Base-by-base conservation (phyloP, 208 protist species). In the Leptomonas pyrrhocoris region DNA sequence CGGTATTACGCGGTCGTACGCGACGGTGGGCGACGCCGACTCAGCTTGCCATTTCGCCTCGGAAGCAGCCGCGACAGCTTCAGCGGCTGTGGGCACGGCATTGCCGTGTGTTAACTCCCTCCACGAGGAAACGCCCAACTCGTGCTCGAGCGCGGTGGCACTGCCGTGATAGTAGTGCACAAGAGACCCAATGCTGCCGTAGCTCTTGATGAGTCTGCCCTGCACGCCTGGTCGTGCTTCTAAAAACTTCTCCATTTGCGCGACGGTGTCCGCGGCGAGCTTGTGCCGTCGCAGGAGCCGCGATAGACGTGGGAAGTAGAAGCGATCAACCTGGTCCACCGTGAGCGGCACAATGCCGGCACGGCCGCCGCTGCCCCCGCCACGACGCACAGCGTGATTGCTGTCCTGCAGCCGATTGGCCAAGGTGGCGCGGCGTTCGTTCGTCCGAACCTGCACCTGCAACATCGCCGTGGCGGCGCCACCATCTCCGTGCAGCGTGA, bases 131-230 rank as follows among this genome's bases (percentile, higher is more conserved):
- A 79, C 71, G 27, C 76, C 77, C 27, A 94, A 70, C 72, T 90
- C 84, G 27, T 79, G 72, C 73, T 88, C 56, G 30, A 94, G 75
- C n/a, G 75, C 83, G 21, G 77, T 28, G 21, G 68, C 71, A 51
- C 84, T 85, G 48, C 77, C 74, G 64, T 94, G 89, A 66, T 88
- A 84, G 65, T 89, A 94, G 74, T 94, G 89, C 46, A 94, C 74
- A 23, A 92, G 66, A 19, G 79, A 69, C 18, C 51, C 76, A 4
- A 88, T 40, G 27, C 73, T 79, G 65, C 80, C 66, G 66, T 88
- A 90, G 27, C 76, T 81, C 63, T 76, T 60, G n/a, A 77, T 40
- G 43, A 94, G 36, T 12, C 73, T 58, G 4, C 23, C 31, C 48
- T 61, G 65, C 62, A 88, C 46, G 13, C 55, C 71, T 16, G 61